phyloP scores from a whole-genome alignment of 495 filamentous ascomycete genomes.

The Penicilliopsis zonata region DNA sequence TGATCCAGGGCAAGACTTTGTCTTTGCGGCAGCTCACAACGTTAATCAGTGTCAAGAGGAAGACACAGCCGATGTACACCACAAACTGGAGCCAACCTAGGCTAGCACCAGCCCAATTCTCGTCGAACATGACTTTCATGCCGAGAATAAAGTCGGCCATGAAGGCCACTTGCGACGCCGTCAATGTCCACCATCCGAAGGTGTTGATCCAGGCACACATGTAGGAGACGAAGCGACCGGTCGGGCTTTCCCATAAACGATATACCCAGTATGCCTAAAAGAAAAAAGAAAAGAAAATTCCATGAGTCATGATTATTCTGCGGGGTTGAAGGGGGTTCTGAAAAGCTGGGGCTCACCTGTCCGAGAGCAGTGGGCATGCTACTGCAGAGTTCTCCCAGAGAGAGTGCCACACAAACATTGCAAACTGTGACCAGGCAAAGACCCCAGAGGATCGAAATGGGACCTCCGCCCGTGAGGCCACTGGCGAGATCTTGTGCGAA shows the following conservation, averaged over 20 bases:
- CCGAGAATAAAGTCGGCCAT: conserved; percentile 35
- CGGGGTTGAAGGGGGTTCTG: too few species aligned
- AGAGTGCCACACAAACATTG: conserved; percentile 33
- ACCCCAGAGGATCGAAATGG: conserved; percentile 37
- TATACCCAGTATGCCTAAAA: conserved; percentile 34
- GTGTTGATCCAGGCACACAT: conserved; percentile 38
- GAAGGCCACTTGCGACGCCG: conserved; percentile 32
- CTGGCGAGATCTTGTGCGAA: conserved; percentile 32
- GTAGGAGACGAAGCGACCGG: conserved; percentile 28
- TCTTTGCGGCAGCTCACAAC: conserved; percentile 34
- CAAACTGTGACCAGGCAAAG: conserved; percentile 25
- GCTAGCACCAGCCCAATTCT: conserved; percentile 20
- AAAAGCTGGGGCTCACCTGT: too few species aligned
- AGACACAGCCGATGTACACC: conserved; percentile 27
- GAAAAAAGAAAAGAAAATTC: too few species aligned
- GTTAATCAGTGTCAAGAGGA: conserved; percentile 28
- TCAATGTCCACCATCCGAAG: conserved; percentile 37
- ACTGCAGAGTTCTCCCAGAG: conserved; percentile 32
- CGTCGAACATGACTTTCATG: conserved; percentile 33
- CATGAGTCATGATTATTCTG: too few species aligned
- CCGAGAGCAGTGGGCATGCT: conserved; percentile 35
- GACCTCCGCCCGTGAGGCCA: conserved; percentile 30
- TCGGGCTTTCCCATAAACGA: conserved; percentile 22
- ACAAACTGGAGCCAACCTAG: conserved; percentile 34
- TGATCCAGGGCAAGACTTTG: conserved; percentile 29